These are phyloP conservation scores for Corynascus novoguineensis DNA, from an alignment of 495 filamentous ascomycete genomes.

Conservation along the genomic window DNA sequence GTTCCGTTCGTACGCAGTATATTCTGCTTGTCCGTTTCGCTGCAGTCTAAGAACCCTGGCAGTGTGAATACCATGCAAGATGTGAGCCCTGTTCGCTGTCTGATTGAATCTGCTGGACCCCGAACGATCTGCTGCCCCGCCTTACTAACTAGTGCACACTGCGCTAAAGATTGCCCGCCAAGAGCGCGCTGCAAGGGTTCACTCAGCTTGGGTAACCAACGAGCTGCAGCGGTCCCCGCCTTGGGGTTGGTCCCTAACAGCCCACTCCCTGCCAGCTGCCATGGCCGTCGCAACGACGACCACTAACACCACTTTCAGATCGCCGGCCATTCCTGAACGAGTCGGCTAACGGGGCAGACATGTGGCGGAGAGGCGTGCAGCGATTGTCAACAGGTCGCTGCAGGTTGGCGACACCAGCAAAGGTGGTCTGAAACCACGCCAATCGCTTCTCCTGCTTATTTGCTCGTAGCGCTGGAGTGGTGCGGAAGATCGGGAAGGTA, in stretches of 20 bases:
- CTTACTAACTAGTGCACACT: no score
- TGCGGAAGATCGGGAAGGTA: slow-evolving; percentile 1
- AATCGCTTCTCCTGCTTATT: slow-evolving; percentile 5
- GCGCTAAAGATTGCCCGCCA: no score
- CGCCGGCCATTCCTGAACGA: not conserved
- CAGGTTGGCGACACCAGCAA: slow-evolving; percentile 1
- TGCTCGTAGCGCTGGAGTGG: slow-evolving; percentile 13
- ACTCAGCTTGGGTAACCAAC: no score
- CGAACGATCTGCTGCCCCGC: no score
- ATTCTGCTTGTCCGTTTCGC: no score
- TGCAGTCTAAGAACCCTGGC: no score
- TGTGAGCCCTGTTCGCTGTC: no score
- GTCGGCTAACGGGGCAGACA: not conserved
- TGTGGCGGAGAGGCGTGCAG: not conserved
- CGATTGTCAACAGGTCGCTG: not conserved
- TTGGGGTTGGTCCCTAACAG: not conserved
- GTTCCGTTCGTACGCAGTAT: no score
- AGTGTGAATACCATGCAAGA: no score
- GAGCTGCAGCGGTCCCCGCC: not conserved
- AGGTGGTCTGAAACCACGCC: not conserved
- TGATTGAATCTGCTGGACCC: no score
- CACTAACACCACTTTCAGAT: not conserved
- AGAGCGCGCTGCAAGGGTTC: no score
- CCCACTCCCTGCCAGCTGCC: not conserved
- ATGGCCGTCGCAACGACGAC: not conserved